Evolutionary conservation across 192 early-diverging fungal genomes (phyloP).

Genomic region (Backusella circina): DNA sequence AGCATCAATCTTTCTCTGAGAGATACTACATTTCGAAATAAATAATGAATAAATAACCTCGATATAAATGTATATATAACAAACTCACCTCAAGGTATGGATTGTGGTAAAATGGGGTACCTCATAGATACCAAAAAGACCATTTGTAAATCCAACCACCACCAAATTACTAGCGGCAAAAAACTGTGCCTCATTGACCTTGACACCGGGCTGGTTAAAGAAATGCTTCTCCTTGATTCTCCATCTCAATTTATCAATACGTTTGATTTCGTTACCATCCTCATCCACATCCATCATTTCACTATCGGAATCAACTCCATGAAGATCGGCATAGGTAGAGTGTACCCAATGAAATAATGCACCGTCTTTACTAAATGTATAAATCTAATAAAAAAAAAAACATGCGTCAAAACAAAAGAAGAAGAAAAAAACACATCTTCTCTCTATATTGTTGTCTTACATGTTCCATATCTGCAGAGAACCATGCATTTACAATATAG

Average conservation of each 20-base stretch:
- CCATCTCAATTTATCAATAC: constrained; percentile 43
- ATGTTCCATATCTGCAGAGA: constrained; percentile 56
- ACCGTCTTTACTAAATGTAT: constrained; percentile 87
- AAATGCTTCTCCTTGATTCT: constrained; percentile 67
- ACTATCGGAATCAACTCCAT: constrained; percentile 46
- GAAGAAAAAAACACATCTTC: too few relatives aligned
- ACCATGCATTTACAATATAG: constrained; percentile 82
- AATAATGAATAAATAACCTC: too few relatives aligned
- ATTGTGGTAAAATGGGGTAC: constrained; percentile 91
- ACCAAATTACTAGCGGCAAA: constrained; percentile 68
- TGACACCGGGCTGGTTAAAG: constrained; percentile 74
- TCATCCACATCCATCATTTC: constrained; percentile 55
- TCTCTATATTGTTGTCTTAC: too few relatives aligned
- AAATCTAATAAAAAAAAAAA: constrained; percentile 44
- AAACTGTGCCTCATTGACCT: constrained; percentile 78
- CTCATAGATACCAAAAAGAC: constrained; percentile 99
- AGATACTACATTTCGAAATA: constrained; percentile 84
- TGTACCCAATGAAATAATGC: constrained; percentile 79
- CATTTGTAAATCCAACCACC: constrained; percentile 88
- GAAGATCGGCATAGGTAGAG: constrained; percentile 37
- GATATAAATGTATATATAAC: too few relatives aligned
- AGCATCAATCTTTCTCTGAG: constrained; percentile 88
- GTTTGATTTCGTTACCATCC: constrained; percentile 33
- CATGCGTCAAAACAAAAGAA: not conserved
- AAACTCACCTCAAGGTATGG: constrained; percentile 86